A percentile compares a stretch with the other conserved stretches of the same genome.
phyloP scores from a whole-genome alignment of 2,329 filamentous ascomycete species.

The Aspergillus carbonarius region DNA sequence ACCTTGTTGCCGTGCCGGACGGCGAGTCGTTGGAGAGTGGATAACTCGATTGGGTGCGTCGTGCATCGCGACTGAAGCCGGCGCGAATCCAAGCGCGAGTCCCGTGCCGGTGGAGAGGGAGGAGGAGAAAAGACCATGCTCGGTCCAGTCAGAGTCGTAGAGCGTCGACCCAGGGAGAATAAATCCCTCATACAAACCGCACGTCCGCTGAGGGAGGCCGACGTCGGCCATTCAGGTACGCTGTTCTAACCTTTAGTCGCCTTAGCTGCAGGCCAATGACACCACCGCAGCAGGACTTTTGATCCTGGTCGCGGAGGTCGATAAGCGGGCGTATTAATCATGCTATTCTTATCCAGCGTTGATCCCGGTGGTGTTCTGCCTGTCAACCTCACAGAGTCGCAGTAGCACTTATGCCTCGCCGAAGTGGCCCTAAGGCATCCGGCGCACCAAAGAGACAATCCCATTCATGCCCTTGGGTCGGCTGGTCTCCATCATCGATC shows the following conservation, averaged over 20 bases:
- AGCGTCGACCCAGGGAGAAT: constrained; percentile 4
- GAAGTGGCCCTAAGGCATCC: neutral
- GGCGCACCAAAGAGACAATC: neutral
- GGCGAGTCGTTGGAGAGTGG: neutral
- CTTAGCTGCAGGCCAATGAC: neutral
- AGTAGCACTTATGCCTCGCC: neutral
- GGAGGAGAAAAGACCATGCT: neutral
- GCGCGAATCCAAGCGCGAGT: constrained; percentile 5
- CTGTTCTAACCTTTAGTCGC: neutral
- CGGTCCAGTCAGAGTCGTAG: neutral
- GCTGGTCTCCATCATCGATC: neutral
- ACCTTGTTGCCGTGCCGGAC: constrained; percentile 2
- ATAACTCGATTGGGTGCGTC: constrained; percentile 5
- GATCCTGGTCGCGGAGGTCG: constrained; percentile 1
- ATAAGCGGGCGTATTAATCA: constrained; percentile 1
- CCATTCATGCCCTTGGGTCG: neutral
- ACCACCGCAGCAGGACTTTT: constrained; percentile 1
- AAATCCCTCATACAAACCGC: constrained; percentile 25
- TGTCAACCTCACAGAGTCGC: neutral
- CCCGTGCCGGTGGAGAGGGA: constrained; percentile 3
- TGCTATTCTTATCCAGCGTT: neutral
- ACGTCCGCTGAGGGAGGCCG: constrained; percentile 8
- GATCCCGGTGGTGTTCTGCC: neutral
- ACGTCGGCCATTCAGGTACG: constrained; percentile 6
- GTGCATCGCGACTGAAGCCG: neutral